These are phyloP conservation scores for Penicillium sp. DNA, from an alignment of 2,329 filamentous ascomycete species.

Conservation along the genomic window DNA sequence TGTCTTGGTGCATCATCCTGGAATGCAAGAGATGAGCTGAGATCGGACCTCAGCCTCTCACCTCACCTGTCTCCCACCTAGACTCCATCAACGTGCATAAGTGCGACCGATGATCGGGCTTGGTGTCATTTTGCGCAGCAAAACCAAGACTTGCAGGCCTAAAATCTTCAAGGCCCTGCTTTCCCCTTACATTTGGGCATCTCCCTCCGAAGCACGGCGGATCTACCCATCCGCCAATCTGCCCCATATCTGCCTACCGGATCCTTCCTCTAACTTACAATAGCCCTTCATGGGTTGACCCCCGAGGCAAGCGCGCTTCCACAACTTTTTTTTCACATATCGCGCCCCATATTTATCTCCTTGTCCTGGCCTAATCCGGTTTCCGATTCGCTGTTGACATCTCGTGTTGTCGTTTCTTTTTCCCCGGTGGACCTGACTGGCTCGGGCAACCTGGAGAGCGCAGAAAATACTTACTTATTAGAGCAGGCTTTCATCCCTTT, in stretches of 20 bases:
- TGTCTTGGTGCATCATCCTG: constrained; percentile 2
- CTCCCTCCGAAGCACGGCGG: constrained; percentile 9
- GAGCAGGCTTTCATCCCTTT: constrained; percentile 13
- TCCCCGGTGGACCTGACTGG: constrained; percentile 30
- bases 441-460: constrained; percentile 20
- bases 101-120: constrained; percentile 33
- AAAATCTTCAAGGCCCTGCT: constrained; percentile 8
- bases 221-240: constrained; percentile 21
- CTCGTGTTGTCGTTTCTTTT: constrained; percentile 21
- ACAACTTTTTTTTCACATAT: not conserved
- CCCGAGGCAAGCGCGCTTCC: constrained; percentile 22
- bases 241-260: constrained; percentile 8
- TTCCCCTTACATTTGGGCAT: constrained; percentile 18
- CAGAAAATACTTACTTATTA: constrained; percentile 16
- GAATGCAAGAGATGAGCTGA: constrained; percentile 15
- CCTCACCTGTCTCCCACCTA: constrained; percentile 14
- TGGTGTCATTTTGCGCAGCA: constrained; percentile 9
- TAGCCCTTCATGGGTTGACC: constrained; percentile 15
- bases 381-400: constrained; percentile 16
- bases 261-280: constrained; percentile 13
- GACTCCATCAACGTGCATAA: constrained; percentile 34
- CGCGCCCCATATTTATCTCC: constrained; percentile 11
- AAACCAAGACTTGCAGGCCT: not conserved
- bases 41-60: constrained; percentile 14
- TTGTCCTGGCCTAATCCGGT: constrained; percentile 2